Conservation (phyloP, 257 asterid genomes). For the Penstemon eatonii region DNA sequence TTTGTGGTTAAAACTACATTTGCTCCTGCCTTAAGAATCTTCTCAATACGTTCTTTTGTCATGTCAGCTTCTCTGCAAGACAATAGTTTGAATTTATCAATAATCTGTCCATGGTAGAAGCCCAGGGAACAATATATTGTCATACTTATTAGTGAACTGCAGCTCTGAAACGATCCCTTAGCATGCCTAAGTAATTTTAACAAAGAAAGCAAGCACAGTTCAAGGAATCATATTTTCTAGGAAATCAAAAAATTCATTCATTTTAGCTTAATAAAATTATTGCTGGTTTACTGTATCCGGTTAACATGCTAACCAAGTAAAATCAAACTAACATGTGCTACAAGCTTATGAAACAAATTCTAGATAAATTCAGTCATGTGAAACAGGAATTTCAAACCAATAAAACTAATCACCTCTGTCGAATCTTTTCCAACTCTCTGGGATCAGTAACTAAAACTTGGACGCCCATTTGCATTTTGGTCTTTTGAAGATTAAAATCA, state of each 20-base stretch:
- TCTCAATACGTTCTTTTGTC: slow-evolving; percentile 96
- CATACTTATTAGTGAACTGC: background rate
- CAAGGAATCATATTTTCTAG: slow-evolving; percentile 3
- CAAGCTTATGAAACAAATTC: slow-evolving; percentile 1
- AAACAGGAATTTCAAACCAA: slow-evolving; percentile 2
- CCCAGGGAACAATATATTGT: background rate
- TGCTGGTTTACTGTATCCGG: background rate
- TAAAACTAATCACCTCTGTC: slow-evolving; percentile 62
- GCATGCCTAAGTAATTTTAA: background rate
- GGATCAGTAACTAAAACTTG: slow-evolving; percentile 93
- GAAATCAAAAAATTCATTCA: slow-evolving; percentile 7
- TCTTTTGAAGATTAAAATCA: slow-evolving; percentile 88
- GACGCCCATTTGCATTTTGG: slow-evolving; percentile 94
- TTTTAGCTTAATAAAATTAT: background rate
- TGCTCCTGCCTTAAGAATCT: slow-evolving; percentile 93
- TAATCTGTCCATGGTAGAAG: slow-evolving; percentile 13
- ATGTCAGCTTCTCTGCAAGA: slow-evolving; percentile 85
- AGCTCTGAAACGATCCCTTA: slow-evolving; percentile 11
- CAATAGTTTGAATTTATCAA: slow-evolving; percentile 2
- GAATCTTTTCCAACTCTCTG: slow-evolving; percentile 91
- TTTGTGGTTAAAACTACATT: slow-evolving; percentile 90
- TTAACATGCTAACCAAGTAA: slow-evolving; percentile 4
- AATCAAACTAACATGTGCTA: background rate
- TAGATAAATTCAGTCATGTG: background rate
- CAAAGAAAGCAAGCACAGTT: background rate